Conservation (phyloP, 2,329 filamentous ascomycete species). For the Aureobasidium sp. region DNA sequence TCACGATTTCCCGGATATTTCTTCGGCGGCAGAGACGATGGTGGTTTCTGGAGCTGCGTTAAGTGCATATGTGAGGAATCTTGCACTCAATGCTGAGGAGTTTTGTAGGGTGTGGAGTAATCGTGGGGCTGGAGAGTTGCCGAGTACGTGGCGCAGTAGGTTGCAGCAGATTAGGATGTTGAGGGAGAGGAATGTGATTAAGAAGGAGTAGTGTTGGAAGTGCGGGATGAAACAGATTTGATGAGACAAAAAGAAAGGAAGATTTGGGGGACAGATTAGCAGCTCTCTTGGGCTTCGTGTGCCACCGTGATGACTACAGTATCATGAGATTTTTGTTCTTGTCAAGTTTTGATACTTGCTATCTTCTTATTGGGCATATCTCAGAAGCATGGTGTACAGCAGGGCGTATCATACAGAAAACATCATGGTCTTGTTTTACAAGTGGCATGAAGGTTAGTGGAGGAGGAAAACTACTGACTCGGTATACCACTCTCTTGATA, state of each 20-base stretch:
- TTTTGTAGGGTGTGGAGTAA: conserved; percentile 86
- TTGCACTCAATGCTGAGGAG: conserved; percentile 88
- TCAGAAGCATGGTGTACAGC: too few relatives aligned
- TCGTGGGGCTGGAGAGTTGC: conserved; percentile 56
- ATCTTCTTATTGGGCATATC: too few relatives aligned
- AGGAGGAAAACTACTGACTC: too few relatives aligned
- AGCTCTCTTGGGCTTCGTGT: too few relatives aligned
- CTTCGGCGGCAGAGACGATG: conserved; percentile 80
- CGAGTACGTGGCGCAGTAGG: conserved; percentile 83
- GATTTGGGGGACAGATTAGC: too few relatives aligned
- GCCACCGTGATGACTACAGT: too few relatives aligned
- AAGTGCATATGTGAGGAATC: conserved; percentile 75
- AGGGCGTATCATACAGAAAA: too few relatives aligned
- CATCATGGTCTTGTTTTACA: too few relatives aligned
- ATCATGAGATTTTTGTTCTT: too few relatives aligned
- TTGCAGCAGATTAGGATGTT: conserved; percentile 78
- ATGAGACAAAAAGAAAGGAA: neutral
- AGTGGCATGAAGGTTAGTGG: too few relatives aligned
- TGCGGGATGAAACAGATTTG: neutral
- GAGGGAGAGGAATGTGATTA: conserved; percentile 49
- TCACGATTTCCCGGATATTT: conserved; percentile 83
- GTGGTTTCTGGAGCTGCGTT: conserved; percentile 78
- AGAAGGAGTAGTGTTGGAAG: neutral
- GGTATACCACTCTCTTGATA: too few relatives aligned
- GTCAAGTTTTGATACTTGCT: too few relatives aligned